Conservation (phyloP, 202 grass and related monocot species). For the Digitaria exilis region DNA sequence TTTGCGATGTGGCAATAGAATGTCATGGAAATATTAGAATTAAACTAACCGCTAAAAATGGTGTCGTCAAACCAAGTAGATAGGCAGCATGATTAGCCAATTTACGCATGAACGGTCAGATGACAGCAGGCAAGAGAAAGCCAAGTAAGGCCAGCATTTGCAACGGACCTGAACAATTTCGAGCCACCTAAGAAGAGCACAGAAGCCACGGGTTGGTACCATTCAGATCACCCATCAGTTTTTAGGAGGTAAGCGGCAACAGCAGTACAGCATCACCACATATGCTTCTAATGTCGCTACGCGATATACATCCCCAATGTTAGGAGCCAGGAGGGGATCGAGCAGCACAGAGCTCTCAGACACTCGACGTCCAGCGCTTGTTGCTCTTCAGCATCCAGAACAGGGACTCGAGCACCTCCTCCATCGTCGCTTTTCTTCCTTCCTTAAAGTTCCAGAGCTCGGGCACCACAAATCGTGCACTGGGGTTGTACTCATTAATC, state of each 20-base stretch:
- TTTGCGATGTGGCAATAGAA: too few relatives aligned
- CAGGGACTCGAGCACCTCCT: constrained; percentile 77
- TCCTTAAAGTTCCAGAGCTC: constrained; percentile 77
- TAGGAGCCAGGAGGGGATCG: neutral
- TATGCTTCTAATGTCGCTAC: neutral
- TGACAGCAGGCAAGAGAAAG: neutral
- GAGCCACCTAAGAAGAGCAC: neutral
- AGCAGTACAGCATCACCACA: neutral
- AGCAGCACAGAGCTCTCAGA: too few relatives aligned
- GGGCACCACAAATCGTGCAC: constrained; percentile 49
- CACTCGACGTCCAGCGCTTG: too few relatives aligned
- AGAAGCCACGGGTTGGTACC: neutral
- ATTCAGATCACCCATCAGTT: constrained; percentile 25
- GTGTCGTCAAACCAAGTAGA: too few relatives aligned
- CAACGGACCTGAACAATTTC: constrained; percentile 5
- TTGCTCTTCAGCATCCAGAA: constrained; percentile 49
- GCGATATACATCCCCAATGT: constrained; percentile 9
- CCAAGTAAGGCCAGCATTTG: neutral
- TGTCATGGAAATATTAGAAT: too few relatives aligned
- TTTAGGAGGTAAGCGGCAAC: neutral
- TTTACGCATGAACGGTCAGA: neutral
- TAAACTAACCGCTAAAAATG: too few relatives aligned
- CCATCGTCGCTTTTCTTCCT: constrained; percentile 63
- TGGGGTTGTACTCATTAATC: constrained; percentile 70
- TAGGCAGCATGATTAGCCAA: neutral